These are phyloP conservation scores for Hansfordia pulvinata DNA, from an alignment of 2,329 filamentous ascomycete genomes.

Conservation along the genomic window DNA sequence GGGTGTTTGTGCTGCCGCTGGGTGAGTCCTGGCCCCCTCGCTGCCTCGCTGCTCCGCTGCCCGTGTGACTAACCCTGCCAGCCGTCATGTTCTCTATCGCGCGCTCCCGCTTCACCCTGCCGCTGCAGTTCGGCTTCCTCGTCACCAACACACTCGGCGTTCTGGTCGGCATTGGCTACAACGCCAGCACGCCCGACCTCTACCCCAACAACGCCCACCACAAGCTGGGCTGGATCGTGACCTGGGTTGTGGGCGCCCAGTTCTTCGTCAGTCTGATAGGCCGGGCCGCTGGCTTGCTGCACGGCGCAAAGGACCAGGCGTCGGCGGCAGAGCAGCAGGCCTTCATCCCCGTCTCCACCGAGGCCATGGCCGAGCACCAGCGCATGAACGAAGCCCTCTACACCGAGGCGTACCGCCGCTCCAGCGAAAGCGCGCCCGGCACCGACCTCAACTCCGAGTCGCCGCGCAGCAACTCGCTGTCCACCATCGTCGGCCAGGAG, in stretches of 20 bases:
- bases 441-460: constrained; percentile 58
- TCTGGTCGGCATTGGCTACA: constrained; percentile 57
- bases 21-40: constrained; percentile 30
- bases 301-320: no score
- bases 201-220: constrained; percentile 83
- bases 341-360: constrained; percentile 49
- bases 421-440: constrained; percentile 61
- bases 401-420: constrained; percentile 36
- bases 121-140: constrained; percentile 55
- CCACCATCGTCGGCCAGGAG: constrained; percentile 38
- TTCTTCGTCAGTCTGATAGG: constrained; percentile 54
- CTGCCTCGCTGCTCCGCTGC: background rate
- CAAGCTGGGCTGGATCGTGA: constrained; percentile 75
- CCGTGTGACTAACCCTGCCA: constrained; percentile 20
- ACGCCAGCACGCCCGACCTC: constrained; percentile 68
- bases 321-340: constrained; percentile 38
- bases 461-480: constrained; percentile 49
- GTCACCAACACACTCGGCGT: constrained; percentile 50
- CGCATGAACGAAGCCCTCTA: constrained; percentile 23
- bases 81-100: constrained; percentile 79
- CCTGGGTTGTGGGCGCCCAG: constrained; percentile 58
- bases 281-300: constrained; percentile 40
- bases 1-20: constrained; percentile 56
- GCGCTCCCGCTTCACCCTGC: constrained; percentile 60
- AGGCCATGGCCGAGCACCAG: constrained; percentile 37